phyloP scores from a whole-genome alignment of 108 stramenopile genomes.

The Cyclotella baltica region DNA sequence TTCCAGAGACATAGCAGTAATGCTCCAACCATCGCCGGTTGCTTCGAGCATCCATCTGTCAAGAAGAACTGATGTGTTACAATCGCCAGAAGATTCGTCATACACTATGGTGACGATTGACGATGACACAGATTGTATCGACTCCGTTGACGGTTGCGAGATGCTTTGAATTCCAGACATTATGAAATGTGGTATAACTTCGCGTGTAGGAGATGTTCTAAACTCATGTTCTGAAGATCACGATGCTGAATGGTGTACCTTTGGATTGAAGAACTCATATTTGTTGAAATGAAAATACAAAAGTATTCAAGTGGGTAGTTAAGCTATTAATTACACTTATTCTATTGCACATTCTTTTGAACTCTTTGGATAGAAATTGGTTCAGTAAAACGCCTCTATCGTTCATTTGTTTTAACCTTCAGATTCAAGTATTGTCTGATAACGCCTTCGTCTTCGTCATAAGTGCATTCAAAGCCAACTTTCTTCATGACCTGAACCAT shows the following conservation, averaged over 20 bases:
- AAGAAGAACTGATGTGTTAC: constrained; percentile 3
- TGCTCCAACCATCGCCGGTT: too few relatives aligned
- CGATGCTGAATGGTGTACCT: constrained; percentile 18
- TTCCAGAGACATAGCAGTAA: too few relatives aligned
- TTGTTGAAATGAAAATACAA: too few relatives aligned
- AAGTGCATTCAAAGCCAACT: constrained; percentile 36
- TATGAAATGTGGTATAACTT: background rate
- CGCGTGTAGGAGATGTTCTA: background rate
- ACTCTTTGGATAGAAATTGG: constrained; percentile 11
- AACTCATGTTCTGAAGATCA: background rate
- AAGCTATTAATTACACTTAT: background rate
- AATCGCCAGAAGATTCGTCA: background rate
- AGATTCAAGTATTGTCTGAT: constrained; percentile 32
- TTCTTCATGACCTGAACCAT: constrained; percentile 47
- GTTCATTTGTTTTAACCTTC: background rate
- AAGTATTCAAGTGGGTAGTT: too few relatives aligned
- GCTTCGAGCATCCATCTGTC: too few relatives aligned
- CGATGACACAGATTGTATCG: background rate
- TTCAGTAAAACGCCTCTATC: constrained; percentile 14
- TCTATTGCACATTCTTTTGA: too few relatives aligned
- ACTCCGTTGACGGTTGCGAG: background rate
- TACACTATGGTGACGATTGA: background rate
- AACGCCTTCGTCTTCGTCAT: constrained; percentile 31
- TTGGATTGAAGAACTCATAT: too few relatives aligned
- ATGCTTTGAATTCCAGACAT: background rate